phyloP scores from a whole-genome alignment of 169 alveolate genomes.

The Eimeria brunetti region DNA sequence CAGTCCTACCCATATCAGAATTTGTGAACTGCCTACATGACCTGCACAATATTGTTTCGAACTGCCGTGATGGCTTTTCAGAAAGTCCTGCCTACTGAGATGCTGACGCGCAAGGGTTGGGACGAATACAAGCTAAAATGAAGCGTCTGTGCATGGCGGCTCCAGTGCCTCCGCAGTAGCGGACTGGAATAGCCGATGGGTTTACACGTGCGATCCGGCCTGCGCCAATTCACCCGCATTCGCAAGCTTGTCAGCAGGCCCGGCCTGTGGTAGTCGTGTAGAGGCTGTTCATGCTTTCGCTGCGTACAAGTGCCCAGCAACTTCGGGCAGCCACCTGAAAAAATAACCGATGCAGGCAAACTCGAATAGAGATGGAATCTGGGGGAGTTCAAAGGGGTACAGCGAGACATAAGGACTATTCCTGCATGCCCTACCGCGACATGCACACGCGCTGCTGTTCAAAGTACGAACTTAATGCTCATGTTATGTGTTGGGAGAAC shows the following conservation, averaged over 20 bases:
- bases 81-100: not conserved
- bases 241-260: not conserved
- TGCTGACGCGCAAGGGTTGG: not conserved
- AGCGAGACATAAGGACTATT: not conserved
- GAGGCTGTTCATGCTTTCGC: not conserved
- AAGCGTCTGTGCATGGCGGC: not conserved
- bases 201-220: not conserved
- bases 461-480: not conserved
- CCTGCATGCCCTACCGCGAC: not conserved
- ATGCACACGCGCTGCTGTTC: not conserved
- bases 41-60: not conserved
- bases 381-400: not conserved
- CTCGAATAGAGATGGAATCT: not conserved
- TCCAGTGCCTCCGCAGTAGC: not conserved
- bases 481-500: not conserved
- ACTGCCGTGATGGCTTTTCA: not conserved
- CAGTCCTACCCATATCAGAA: not conserved
- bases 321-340: constrained; percentile 68
- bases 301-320: constrained; percentile 57
- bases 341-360: not conserved
- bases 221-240: not conserved
- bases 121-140: not conserved
- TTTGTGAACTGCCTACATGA: not conserved
- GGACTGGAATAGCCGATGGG: not conserved
- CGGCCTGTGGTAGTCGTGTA: not conserved